phyloP scores from a whole-genome alignment of 192 early-diverging fungal genomes.

The Coemansia sp. region DNA sequence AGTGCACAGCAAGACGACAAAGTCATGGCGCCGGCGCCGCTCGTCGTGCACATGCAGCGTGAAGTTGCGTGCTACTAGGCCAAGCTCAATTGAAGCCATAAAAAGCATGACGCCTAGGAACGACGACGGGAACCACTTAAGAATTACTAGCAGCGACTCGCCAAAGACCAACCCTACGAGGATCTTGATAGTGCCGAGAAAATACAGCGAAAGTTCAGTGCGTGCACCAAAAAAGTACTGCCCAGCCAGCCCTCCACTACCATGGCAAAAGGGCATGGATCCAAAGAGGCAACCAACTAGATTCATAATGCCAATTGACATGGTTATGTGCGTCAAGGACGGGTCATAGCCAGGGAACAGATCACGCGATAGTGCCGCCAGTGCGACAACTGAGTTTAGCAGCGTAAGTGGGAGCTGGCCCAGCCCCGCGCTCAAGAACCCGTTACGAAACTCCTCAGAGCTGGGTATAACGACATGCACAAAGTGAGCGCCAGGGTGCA shows the following conservation, averaged over 20 bases:
- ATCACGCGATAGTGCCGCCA: conserved; percentile 73
- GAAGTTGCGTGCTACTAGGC: conserved; percentile 56
- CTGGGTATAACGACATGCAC: conserved; percentile 62
- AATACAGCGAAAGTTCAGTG: conserved; percentile 71
- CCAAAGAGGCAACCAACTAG: conserved; percentile 75
- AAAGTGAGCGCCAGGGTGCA: conserved; percentile 58
- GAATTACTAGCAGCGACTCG: conserved; percentile 67
- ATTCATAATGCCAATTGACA: conserved; percentile 79
- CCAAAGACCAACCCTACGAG: conserved; percentile 80
- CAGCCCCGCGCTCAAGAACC: conserved; percentile 77
- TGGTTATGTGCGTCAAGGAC: conserved; percentile 51
- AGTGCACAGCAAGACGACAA: conserved; percentile 70
- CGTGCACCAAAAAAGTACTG: conserved; percentile 93
- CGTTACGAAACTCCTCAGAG: conserved; percentile 62
- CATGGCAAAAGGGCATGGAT: conserved; percentile 77
- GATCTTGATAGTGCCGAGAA: conserved; percentile 78
- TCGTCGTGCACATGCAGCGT: conserved; percentile 37
- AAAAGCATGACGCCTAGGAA: conserved; percentile 87
- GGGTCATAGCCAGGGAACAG: conserved; percentile 68
- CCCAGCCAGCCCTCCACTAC: conserved; percentile 88
- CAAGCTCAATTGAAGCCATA: conserved; percentile 76
- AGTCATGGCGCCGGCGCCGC: conserved; percentile 51
- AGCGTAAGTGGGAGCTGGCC: conserved; percentile 86
- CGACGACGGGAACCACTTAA: conserved; percentile 71
- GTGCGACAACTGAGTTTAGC: conserved; percentile 83